Conservation (phyloP, 805 yeast species). For the Wickerhamomyces alni region DNA sequence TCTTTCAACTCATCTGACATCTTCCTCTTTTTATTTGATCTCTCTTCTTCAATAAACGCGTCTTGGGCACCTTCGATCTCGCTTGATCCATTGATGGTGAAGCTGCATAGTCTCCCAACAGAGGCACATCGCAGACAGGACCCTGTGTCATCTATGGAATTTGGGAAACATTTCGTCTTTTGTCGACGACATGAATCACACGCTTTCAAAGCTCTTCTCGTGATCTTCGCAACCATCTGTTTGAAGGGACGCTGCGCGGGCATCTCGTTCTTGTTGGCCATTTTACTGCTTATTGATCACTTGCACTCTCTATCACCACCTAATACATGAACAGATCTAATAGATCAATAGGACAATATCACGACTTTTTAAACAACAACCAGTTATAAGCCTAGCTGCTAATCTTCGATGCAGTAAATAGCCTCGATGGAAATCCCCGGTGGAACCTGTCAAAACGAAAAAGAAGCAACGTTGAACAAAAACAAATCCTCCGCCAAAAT, state of each 20-base stretch:
- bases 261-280: neutral
- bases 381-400: too few species aligned
- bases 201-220: slow-evolving; percentile 40
- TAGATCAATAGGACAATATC: too few species aligned
- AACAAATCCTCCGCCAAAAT: too few species aligned
- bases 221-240: neutral
- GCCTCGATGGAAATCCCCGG: too few species aligned
- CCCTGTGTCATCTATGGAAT: slow-evolving; percentile 30
- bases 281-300: too few species aligned
- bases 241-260: neutral
- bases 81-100: slow-evolving; percentile 1
- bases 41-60: neutral
- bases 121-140: slow-evolving; percentile 57
- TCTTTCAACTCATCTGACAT: slow-evolving; percentile 7
- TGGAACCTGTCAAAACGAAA: too few species aligned
- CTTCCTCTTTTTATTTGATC: slow-evolving; percentile 7
- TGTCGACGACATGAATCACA: slow-evolving; percentile 50
- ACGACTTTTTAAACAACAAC: too few species aligned
- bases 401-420: too few species aligned
- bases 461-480: too few species aligned
- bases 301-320: too few species aligned
- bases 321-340: too few species aligned
- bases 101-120: slow-evolving; percentile 39
- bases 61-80: neutral
- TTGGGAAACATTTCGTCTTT: slow-evolving; percentile 56